Base-by-base conservation (phyloP, 2,329 filamentous ascomycete genomes). In the Remersonia thermophila region DNA sequence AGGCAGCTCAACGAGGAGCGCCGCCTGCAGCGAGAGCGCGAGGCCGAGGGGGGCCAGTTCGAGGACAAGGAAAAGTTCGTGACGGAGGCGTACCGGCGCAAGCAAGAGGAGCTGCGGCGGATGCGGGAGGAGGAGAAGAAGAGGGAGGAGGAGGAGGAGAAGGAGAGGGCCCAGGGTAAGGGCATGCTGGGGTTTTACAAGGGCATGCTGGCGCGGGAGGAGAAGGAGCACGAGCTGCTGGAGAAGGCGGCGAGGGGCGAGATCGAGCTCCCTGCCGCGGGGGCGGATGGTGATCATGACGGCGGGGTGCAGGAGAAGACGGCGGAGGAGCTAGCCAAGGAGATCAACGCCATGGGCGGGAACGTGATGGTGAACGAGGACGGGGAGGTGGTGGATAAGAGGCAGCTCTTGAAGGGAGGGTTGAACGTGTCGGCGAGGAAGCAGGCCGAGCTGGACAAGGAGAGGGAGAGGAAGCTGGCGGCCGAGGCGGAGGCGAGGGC, bases 1-100 rank as follows among this genome's bases (percentile, higher is more conserved):
- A 73, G 80, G 32, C 66, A 81, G 33, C 77, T 86, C 18, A 83
- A 83, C 3, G 78, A 83, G 52, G 83, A 91, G 60, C 85, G 85
- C 59, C 73, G 82, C 56, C 67, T 91, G 48, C 77, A 82, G 48
- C 70, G 77, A 16, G 83, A 91, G 54, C 70, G 83, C 31, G 83
- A 83, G 50, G 78, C 74, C 0, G 84, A 91, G 54, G 83, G 83
- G 13, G 83, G 89, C 25, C 80, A 81, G 51, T 91, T 77, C 50
- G 80, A 71, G 0, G 83, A 80, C 49, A 91, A 87, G 61, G 84
- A 91, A 54, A 83, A 80, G 57, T 91, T 91, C 47, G 84, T 91
- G 25, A 91, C 83, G 0, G 79, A 77, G 39, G 83, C 83, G 26
- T 93, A 91, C 55, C 84, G 82, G 62, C 69, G 71, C 51, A 83